Base-by-base conservation (phyloP, 768 basidiomycete species). In the Lactarius psammicola region DNA sequence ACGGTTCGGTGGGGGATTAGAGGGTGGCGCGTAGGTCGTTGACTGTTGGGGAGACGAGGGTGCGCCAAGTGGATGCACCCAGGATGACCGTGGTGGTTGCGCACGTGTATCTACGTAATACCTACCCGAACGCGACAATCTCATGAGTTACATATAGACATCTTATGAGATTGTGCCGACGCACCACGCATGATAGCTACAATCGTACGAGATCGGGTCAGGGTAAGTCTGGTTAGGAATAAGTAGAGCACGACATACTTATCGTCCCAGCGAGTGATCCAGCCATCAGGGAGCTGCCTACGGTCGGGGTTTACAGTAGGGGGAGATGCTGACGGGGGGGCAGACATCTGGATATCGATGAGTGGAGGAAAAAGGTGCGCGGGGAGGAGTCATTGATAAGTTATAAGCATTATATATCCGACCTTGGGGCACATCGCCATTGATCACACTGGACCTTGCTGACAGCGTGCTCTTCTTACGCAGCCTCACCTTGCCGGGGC, bases 61-160 rank as follows among this genome's bases (percentile, higher is more conserved):
- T 5, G 84, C 79, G 4, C 86, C 87, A n/a, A 82, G 75, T 0
- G 90, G 90, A 70, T 91, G 90, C 0, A 77, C 79, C 90, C 90
- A 92, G 17, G 80, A 82, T 42, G 87, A 84, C 23, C 82, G 80
- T 0, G 88, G 87, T 4, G 90, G 89, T 20, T 80, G 76, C 54
- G 82, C 81, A 30, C 71, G 74, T 0, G 87, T 89, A 70, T 92
- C 85, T 54, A 92, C 88, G 68, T 92, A 92, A 79, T 84, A 92
- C 90, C 90, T 92, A 67, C 15, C 31, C 44, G 53, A 30, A 38
- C 18, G 28, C n/a, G 56, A 46, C 36, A 11, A 55, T 33, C 30
- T 57, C 55, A 1, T 17, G n/a, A 33, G 49, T 54, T 23, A 38
- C 56, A 9, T 15, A 26, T 2, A 9, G 56, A 38, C 11, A 20